Evolutionary conservation across 2,329 filamentous ascomycete species (phyloP).

Genomic region (Cercospora brassicicola): DNA sequence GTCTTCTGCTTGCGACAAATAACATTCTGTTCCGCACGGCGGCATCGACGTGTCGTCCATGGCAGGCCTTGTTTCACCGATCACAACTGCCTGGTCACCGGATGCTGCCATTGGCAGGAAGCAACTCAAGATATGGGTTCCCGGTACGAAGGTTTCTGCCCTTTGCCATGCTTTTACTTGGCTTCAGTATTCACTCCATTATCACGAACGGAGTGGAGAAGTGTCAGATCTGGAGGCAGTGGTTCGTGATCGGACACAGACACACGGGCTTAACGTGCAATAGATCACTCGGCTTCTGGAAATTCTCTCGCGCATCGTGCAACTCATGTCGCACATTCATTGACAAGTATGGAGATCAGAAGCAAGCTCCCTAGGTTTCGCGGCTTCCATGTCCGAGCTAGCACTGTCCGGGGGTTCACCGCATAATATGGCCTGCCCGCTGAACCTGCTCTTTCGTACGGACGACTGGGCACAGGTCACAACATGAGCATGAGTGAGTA

Average conservation of each 20-base stretch:
- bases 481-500: constrained; percentile 19
- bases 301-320: background rate
- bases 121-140: constrained; percentile 3
- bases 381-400: background rate
- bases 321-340: background rate
- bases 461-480: constrained; percentile 19
- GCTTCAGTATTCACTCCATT: background rate
- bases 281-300: background rate
- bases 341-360: background rate
- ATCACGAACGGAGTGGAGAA: background rate
- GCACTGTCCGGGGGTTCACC: constrained; percentile 8
- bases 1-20: background rate
- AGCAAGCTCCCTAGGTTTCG: background rate
- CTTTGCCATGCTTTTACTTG: constrained; percentile 10
- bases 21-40: constrained; percentile 12
- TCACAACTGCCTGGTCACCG: background rate
- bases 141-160: constrained; percentile 15
- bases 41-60: constrained; percentile 19
- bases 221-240: background rate
- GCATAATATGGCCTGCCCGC: constrained; percentile 13
- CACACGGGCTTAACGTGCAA: background rate
- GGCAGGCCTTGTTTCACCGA: constrained; percentile 6
- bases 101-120: constrained; percentile 7
- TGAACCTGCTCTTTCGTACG: constrained; percentile 14
- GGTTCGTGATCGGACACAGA: background rate